Evolutionary conservation across 1,284 basidiomycete genomes (phyloP).

Genomic region (Takashimella koratensis): DNA sequence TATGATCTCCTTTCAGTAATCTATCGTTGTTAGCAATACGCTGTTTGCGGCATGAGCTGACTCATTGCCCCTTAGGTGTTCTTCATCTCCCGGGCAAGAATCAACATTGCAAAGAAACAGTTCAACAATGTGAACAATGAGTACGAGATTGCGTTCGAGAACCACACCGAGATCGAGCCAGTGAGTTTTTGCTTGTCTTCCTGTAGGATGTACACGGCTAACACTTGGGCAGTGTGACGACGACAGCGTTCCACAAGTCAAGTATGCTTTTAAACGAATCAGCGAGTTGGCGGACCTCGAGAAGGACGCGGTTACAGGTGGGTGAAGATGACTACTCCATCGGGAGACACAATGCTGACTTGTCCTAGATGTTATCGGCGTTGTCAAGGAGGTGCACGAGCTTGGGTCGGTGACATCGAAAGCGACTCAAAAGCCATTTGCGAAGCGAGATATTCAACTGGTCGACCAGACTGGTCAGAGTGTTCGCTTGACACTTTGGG

Average conservation of each 20-base stretch:
- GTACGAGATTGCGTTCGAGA: constrained; percentile 89
- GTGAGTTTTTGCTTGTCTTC: constrained; percentile 30
- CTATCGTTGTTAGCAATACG: too few species aligned
- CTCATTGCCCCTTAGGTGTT: constrained; percentile 53
- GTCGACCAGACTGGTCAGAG: constrained; percentile 80
- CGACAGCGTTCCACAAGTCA: constrained; percentile 69
- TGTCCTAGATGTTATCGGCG: constrained; percentile 72
- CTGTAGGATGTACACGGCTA: constrained; percentile 10
- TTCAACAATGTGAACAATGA: constrained; percentile 89
- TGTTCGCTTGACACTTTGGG: constrained; percentile 90
- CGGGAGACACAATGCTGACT: constrained; percentile 1
- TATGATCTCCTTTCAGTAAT: too few species aligned
- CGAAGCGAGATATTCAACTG: constrained; percentile 81
- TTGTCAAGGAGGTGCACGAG: constrained; percentile 75
- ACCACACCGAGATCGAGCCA: constrained; percentile 69
- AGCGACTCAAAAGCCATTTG: constrained; percentile 66
- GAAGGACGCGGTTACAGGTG: constrained; percentile 76
- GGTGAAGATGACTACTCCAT: neutral
- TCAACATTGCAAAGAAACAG: constrained; percentile 96
- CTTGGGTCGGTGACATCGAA: constrained; percentile 69
- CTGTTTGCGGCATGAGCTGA: neutral
- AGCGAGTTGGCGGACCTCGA: constrained; percentile 60
- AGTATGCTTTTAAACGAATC: constrained; percentile 77
- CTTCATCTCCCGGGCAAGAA: constrained; percentile 81
- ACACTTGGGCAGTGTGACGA: constrained; percentile 74